Evolutionary conservation across 2,329 filamentous ascomycete genomes (phyloP).

Genomic region (Aspergillus terreus): DNA sequence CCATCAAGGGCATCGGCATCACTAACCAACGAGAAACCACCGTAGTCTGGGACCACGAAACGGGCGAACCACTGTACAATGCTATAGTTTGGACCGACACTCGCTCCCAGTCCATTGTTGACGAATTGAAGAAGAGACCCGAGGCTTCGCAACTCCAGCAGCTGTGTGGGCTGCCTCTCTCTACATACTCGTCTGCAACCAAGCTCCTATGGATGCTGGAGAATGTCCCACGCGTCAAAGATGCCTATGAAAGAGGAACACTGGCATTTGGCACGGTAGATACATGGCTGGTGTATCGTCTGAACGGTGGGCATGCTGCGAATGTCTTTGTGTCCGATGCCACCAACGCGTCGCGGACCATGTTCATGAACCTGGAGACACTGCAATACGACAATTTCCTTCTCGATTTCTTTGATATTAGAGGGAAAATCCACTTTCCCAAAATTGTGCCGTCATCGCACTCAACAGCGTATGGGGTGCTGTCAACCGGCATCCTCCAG

Average conservation of each 20-base stretch:
- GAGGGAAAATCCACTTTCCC: constrained; percentile 69
- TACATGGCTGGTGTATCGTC: constrained; percentile 78
- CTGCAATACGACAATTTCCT: constrained; percentile 74
- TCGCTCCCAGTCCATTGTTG: constrained; percentile 68
- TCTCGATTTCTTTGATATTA: constrained; percentile 74
- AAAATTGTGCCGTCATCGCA: constrained; percentile 79
- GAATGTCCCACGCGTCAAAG: constrained; percentile 65
- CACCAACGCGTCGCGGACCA: constrained; percentile 83
- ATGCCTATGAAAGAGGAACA: constrained; percentile 69
- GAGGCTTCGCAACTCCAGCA: constrained; percentile 64
- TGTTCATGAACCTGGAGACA: constrained; percentile 86
- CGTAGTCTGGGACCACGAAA: constrained; percentile 76
- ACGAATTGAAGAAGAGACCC: constrained; percentile 65
- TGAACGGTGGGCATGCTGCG: constrained; percentile 65
- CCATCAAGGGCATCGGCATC: constrained; percentile 74
- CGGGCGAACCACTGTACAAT: constrained; percentile 75
- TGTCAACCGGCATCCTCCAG: constrained; percentile 61
- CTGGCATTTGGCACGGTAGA: constrained; percentile 85
- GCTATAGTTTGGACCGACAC: constrained; percentile 91
- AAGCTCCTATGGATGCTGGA: constrained; percentile 80
- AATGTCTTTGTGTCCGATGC: constrained; percentile 79
- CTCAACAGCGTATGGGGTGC: constrained; percentile 63
- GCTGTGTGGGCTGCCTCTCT: constrained; percentile 75
- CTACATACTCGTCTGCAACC: constrained; percentile 80
- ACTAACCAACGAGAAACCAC: constrained; percentile 90